A percentile compares a stretch with the other conserved stretches of the same genome.
These are phyloP conservation scores for Gypsophila paniculata DNA, from an alignment of 179 eudicot genomes.

Conservation along the genomic window DNA sequence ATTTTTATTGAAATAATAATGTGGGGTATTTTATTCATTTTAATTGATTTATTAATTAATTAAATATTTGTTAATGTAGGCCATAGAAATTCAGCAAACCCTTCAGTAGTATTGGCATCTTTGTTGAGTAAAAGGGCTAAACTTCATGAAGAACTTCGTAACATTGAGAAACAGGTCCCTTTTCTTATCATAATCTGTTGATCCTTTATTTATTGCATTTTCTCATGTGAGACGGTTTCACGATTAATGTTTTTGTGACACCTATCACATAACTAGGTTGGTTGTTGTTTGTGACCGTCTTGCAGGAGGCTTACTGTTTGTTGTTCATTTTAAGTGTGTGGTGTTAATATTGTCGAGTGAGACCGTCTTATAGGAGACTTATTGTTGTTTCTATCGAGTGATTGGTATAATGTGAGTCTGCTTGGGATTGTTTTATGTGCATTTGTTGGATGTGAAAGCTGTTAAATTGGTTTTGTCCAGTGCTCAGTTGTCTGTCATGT, in stretches of 20 bases:
- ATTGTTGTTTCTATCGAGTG: neutral
- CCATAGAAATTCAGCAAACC: conserved; percentile 57
- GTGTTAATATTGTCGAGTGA: too few relatives aligned
- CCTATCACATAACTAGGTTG: too few relatives aligned
- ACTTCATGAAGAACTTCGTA: conserved; percentile 81
- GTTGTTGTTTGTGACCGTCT: too few relatives aligned
- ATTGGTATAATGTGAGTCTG: conserved; percentile 8
- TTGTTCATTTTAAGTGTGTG: too few relatives aligned
- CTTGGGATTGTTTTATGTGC: neutral
- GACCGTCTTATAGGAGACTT: too few relatives aligned
- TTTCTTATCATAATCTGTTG: too few relatives aligned
- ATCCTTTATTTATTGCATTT: too few relatives aligned
- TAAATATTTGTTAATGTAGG: conserved; percentile 33
- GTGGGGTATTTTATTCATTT: neutral
- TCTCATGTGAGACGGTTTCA: too few relatives aligned
- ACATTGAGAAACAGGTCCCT: conserved; percentile 84
- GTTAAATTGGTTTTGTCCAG: neutral
- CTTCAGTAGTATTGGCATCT: conserved; percentile 69
- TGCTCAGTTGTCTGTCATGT: neutral
- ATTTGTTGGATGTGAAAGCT: neutral
- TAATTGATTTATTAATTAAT: too few relatives aligned
- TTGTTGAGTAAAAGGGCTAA: conserved; percentile 70
- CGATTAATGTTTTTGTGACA: too few relatives aligned
- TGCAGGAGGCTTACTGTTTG: too few relatives aligned
- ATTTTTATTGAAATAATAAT: neutral